A percentile compares a stretch with the other conserved stretches of the same genome.
phyloP scores from a whole-genome alignment of 306 rosid species.

The Trichosanthes truncata region DNA sequence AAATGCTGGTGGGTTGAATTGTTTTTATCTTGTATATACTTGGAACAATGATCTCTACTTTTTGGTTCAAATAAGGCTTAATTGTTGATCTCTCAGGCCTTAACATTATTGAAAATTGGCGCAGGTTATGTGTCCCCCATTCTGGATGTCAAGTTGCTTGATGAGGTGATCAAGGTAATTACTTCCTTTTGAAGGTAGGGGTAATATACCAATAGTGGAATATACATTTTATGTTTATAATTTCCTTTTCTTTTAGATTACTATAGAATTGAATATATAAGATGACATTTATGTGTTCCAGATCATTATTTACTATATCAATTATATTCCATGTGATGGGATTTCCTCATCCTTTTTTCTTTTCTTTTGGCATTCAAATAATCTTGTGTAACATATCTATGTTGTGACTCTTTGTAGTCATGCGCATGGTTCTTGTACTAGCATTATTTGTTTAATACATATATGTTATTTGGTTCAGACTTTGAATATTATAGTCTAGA shows the following conservation, averaged over 20 bases:
- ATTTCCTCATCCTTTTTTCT: not conserved
- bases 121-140: conserved; percentile 79
- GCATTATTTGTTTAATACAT: not conserved
- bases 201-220: not conserved
- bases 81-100: conserved; percentile 9
- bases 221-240: not conserved
- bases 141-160: conserved; percentile 78
- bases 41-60: conserved; percentile 10
- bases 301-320: not conserved
- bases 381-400: not conserved
- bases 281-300: not conserved
- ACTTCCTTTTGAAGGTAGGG: not conserved
- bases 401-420: not conserved
- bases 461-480: not conserved
- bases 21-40: not conserved
- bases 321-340: not conserved
- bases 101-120: conserved; percentile 14
- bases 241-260: not conserved
- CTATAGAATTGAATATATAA: not conserved
- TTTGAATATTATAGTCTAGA: not conserved
- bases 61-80: conserved; percentile 11
- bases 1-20: conserved; percentile 43
- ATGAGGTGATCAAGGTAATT: conserved; percentile 88
- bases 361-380: not conserved
- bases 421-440: not conserved